Percentiles rank a stretch among this genome's conserved stretches.
These are phyloP conservation scores for Colletotrichum tofieldiae DNA, from an alignment of 2,329 filamentous ascomycete species.

Conservation along the genomic window DNA sequence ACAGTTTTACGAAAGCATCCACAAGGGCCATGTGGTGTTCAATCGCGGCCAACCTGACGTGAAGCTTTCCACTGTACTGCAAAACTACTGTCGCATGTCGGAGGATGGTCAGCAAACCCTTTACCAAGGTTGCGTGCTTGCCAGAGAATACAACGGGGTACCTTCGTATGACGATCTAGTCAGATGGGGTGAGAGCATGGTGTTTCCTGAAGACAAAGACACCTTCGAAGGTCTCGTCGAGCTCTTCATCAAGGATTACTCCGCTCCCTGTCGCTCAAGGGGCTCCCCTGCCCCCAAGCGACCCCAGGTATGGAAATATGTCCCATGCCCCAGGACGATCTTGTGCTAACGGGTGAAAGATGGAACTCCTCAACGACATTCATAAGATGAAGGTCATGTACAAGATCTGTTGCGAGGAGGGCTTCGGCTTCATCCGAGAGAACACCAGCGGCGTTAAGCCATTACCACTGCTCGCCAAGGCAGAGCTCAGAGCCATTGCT, in stretches of 20 bases:
- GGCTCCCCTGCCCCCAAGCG: not conserved
- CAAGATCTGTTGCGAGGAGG: slow-evolving; percentile 60
- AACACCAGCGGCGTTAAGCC: slow-evolving; percentile 21
- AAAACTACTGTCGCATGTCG: slow-evolving; percentile 1
- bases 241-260: slow-evolving; percentile 15
- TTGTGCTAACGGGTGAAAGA: slow-evolving; percentile 5
- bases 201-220: not conserved
- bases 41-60: not conserved
- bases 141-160: slow-evolving; percentile 1
- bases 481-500: slow-evolving; percentile 58
- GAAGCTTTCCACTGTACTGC: not conserved
- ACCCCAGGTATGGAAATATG: slow-evolving; percentile 11
- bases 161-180: slow-evolving; percentile 1
- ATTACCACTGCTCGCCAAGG: slow-evolving; percentile 59
- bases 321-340: not conserved
- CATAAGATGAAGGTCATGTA: slow-evolving; percentile 66
- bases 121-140: not conserved
- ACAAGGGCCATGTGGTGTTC: not conserved
- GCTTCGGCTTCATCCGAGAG: slow-evolving; percentile 3
- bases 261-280: not conserved
- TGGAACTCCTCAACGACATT: slow-evolving; percentile 59
- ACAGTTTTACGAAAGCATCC: not conserved
- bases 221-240: slow-evolving; percentile 3
- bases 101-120: not conserved
- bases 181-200: slow-evolving; percentile 1